Evolutionary conservation across 1,284 basidiomycete genomes (phyloP), one percentile per base, ranked within the genome.

Genomic region (Ustilago vetiveriae): DNA sequence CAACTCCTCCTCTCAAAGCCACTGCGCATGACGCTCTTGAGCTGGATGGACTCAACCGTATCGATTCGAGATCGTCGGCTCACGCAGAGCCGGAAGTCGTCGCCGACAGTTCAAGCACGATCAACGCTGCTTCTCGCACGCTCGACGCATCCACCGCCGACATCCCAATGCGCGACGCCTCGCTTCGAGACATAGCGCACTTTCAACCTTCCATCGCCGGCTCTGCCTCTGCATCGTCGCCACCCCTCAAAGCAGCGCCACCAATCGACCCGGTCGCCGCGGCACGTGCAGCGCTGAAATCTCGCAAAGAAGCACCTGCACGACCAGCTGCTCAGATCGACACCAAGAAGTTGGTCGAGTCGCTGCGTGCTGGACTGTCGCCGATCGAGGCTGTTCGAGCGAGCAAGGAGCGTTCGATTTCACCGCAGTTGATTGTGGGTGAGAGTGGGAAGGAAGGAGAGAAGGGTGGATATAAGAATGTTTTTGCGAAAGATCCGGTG

Each of bases 401-500:
- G 36, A 58, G 55, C 35, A 73, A 73, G 23, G 62, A 52, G 29
- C 13, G 32, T 29, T 29, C 32, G 32, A 16, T 16, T 8, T 21
- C 19, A 21, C 6, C 36, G 36, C 19, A 19, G 19, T 7, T 14
- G 6, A 16, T 6, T n/a, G 36, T 19, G 17, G 21, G 36, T 21
- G 36, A 21, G 6, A 21, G n/a, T 19, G 36, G 19, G 6, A 19
- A 21, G 4, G 36, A 9, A 3, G 41, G 10, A 17, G 19, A n/a
- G 26, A 23, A 5, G 5, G 47, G 42, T 7, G 43, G 39, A 17
- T 50, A 56, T 13, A 39, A 64, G 40, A 65, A 78, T 51, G 66
- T 67, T 2, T 78, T 78, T 46, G 59, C 70, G 3, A 76, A 76
- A 21, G 66, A 78, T 30, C 51, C 64, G 2, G 64, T 74, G 1